phyloP scores from a whole-genome alignment of 441 rosid species.

The Theobroma grandiflorum region DNA sequence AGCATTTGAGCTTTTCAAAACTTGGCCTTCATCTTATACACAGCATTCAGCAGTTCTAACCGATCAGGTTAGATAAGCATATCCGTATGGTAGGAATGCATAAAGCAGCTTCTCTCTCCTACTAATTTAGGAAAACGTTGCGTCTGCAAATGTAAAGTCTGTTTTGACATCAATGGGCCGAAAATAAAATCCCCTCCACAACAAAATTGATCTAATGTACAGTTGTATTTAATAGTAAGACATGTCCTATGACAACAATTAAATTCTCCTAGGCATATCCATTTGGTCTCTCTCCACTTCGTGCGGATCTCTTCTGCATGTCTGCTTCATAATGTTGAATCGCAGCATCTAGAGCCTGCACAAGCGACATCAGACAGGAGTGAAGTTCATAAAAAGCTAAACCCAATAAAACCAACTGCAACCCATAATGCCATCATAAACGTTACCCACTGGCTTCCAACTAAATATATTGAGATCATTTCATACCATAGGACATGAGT shows the following conservation, averaged over 20 bases:
- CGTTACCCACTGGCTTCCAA: neutral
- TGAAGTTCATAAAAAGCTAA: conserved; percentile 5
- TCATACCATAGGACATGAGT: neutral
- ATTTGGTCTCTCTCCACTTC: conserved; percentile 64
- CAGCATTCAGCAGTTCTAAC: neutral
- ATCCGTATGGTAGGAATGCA: neutral
- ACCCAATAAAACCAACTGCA: neutral
- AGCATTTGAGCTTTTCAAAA: neutral
- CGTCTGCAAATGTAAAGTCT: neutral
- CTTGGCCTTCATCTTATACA: neutral
- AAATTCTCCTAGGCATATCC: conserved; percentile 36
- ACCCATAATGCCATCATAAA: neutral
- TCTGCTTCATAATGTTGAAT: conserved; percentile 86
- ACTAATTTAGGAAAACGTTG: conserved; percentile 1
- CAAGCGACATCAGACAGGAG: neutral
- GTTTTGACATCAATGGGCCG: neutral
- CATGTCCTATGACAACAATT: neutral
- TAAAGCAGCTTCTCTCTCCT: neutral
- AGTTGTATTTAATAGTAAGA: neutral
- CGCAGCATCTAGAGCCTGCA: conserved; percentile 89
- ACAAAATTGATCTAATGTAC: conserved; percentile 21
- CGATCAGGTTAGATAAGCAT: neutral
- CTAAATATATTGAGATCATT: neutral
- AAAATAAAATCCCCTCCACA: neutral
- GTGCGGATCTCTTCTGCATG: conserved; percentile 69